phyloP scores from a whole-genome alignment of 768 basidiomycete species.

The Grammothele lineata region DNA sequence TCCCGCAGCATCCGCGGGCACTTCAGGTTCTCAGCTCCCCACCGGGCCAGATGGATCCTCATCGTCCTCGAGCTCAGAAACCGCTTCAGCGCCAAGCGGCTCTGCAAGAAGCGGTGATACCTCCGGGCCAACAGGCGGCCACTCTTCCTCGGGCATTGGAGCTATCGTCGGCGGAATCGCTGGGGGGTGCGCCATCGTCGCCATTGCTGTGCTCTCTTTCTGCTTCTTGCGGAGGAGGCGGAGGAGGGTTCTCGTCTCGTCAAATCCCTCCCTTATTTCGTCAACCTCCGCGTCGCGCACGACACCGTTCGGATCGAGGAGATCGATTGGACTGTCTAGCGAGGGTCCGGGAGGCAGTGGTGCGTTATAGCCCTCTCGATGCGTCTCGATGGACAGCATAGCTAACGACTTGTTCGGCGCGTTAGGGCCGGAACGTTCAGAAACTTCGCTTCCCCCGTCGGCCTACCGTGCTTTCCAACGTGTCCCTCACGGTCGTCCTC shows the following conservation, averaged over 20 bases:
- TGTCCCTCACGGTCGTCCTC: not conserved
- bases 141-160: not conserved
- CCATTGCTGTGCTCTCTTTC: not conserved
- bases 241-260: not conserved
- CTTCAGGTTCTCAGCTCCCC: no score
- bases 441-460: no score
- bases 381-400: no score
- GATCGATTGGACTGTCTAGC: no score
- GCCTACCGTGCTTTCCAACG: no score
- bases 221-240: not conserved
- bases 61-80: not conserved
- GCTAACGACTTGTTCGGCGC: no score
- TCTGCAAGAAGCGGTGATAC: not conserved
- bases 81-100: not conserved
- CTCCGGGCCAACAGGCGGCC: no score
- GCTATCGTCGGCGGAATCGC: constrained; percentile 3
- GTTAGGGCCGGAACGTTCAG: no score
- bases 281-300: not conserved
- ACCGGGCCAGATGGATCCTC: not conserved
- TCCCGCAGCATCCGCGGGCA: no score
- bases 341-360: no score
- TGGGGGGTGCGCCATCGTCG: not conserved
- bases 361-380: no score
- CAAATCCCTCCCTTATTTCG: not conserved
- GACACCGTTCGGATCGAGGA: no score